A percentile compares a stretch with the other conserved stretches of the same genome.
These are phyloP conservation scores for Xerocomellus chrysenteron DNA, from an alignment of 768 basidiomycete genomes.

Conservation along the genomic window DNA sequence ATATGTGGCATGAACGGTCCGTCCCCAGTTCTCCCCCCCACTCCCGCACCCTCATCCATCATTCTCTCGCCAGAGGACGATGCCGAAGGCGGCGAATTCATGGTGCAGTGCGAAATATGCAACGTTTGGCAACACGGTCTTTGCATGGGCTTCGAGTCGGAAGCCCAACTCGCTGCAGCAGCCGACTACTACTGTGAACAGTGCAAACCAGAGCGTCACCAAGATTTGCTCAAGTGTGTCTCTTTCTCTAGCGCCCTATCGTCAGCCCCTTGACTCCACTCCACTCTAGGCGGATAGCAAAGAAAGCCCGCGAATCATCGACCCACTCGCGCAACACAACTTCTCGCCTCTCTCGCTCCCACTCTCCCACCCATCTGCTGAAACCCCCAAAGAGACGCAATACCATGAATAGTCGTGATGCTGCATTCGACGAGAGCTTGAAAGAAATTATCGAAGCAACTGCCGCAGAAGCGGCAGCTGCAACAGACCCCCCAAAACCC, in stretches of 20 bases:
- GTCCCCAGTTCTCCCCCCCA: slow-evolving; percentile 25
- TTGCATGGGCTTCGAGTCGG: slow-evolving; percentile 90
- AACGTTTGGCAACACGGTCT: slow-evolving; percentile 98
- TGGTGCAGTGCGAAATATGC: slow-evolving; percentile 97
- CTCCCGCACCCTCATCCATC: slow-evolving; percentile 25
- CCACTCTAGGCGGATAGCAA: slow-evolving; percentile 56
- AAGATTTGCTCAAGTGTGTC: slow-evolving; percentile 76
- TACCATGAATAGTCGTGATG: slow-evolving; percentile 97
- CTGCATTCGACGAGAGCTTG: slow-evolving; percentile 86
- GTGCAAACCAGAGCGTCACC: slow-evolving; percentile 86
- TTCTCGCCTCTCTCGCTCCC: slow-evolving; percentile 71
- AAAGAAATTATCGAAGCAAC: slow-evolving; percentile 75
- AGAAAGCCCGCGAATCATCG: slow-evolving; percentile 62
- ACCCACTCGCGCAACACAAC: slow-evolving; percentile 57
- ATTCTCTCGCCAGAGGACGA: slow-evolving; percentile 57
- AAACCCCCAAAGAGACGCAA: slow-evolving; percentile 84
- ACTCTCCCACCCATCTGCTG: slow-evolving; percentile 60
- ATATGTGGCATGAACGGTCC: slow-evolving; percentile 80
- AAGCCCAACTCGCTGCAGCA: slow-evolving; percentile 69
- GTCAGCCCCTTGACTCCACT: slow-evolving; percentile 16
- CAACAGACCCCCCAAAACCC: slow-evolving; percentile 40
- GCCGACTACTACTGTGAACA: slow-evolving; percentile 92
- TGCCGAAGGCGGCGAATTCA: slow-evolving; percentile 87
- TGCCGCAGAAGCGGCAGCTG: slow-evolving; percentile 65
- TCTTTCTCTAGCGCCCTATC: slow-evolving; percentile 15